Percentiles rank a stretch among this genome's conserved stretches.
phyloP scores from a whole-genome alignment of 306 rosid species.

The Pterocarpus santalinus region DNA sequence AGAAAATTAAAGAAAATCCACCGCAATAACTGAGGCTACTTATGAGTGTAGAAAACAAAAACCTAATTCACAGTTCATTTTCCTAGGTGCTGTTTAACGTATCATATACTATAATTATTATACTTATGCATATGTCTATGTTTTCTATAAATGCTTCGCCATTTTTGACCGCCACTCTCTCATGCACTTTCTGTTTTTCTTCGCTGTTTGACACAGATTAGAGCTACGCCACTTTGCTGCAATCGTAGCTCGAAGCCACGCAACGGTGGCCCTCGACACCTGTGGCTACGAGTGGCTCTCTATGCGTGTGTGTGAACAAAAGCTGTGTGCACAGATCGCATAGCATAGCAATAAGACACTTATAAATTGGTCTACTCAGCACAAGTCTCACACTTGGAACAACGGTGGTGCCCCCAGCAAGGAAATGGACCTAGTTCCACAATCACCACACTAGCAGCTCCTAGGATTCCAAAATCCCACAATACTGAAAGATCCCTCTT shows the following conservation, averaged over 20 bases:
- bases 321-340: not conserved
- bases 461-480: slow-evolving; percentile 33
- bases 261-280: slow-evolving; percentile 49
- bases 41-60: no score
- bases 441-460: not conserved
- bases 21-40: no score
- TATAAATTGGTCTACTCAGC: slow-evolving; percentile 21
- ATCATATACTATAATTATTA: no score
- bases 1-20: not conserved
- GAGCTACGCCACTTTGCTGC: slow-evolving; percentile 1
- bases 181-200: not conserved
- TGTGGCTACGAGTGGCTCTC: slow-evolving; percentile 50
- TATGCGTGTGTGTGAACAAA: slow-evolving; percentile 11
- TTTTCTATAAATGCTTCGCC: not conserved
- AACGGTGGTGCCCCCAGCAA: not conserved
- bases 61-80: not conserved
- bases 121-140: not conserved
- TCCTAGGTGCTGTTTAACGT: not conserved
- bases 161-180: not conserved
- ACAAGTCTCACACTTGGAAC: not conserved
- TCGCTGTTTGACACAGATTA: slow-evolving; percentile 19
- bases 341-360: not conserved
- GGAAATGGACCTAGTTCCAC: slow-evolving; percentile 5
- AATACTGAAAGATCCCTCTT: not conserved
- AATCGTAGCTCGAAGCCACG: slow-evolving; percentile 47